A percentile compares a stretch with the other conserved stretches of the same genome.
These are phyloP conservation scores for Prunus padus DNA, from an alignment of 306 rosid species.

Conservation along the genomic window DNA sequence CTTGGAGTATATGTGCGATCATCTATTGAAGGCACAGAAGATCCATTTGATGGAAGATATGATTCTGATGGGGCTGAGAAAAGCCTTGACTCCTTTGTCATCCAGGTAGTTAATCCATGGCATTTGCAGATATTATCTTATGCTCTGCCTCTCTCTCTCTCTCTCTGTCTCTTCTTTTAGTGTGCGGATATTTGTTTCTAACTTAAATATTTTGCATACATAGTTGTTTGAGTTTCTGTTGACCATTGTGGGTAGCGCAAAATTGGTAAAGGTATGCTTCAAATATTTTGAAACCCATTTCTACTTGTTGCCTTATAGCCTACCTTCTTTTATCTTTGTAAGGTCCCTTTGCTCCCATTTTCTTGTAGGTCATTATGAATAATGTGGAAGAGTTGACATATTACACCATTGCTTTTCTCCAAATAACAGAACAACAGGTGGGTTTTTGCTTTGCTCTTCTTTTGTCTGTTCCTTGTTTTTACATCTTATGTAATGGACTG, in stretches of 20 bases:
- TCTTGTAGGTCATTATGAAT: conserved; percentile 51
- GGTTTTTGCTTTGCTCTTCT: background rate
- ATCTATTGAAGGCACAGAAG: conserved; percentile 72
- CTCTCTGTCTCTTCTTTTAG: too few relatives aligned
- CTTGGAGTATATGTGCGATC: conserved; percentile 66
- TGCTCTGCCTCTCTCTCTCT: background rate
- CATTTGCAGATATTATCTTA: background rate
- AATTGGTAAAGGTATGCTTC: conserved; percentile 61
- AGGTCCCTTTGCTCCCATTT: conserved; percentile 14
- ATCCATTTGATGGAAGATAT: conserved; percentile 81
- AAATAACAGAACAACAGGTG: conserved; percentile 90
- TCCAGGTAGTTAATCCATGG: conserved; percentile 59
- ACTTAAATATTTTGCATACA: conserved; percentile 23
- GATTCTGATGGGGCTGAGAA: conserved; percentile 94
- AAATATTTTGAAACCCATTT: conserved; percentile 16
- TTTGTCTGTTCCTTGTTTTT: background rate
- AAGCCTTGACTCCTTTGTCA: conserved; percentile 85
- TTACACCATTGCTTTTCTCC: conserved; percentile 86
- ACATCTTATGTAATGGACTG: background rate
- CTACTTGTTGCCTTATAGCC: conserved; percentile 15
- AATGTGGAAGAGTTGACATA: conserved; percentile 80
- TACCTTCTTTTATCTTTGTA: background rate
- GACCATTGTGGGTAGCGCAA: conserved; percentile 72
- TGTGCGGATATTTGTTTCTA: background rate
- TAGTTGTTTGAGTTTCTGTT: conserved; percentile 93